Base-by-base conservation (phyloP, 371 early-diverging fungal genomes). In the Syncephalastrum contaminatum region DNA sequence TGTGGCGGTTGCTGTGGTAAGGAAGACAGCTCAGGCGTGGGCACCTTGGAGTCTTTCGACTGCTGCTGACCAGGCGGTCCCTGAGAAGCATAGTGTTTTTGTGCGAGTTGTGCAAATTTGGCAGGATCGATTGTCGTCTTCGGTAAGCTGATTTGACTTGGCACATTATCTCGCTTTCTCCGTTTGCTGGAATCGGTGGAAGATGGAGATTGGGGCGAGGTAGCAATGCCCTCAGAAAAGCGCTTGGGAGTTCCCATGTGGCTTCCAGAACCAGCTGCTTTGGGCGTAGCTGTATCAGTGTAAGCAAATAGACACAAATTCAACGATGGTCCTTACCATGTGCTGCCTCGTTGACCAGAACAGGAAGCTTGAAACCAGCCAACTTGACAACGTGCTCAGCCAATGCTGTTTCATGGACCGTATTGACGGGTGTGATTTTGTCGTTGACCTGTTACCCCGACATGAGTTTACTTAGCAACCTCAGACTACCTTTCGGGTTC, bases 291-390 rank as follows among this genome's bases (percentile, higher is more conserved):
- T 46, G 19, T 10, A 30, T 12, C 36, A 30, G 10, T 6, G 12
- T 30, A 12, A 30, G 36, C 36, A 2, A 10, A 30, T 30, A 30
- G 12, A 30, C 10, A 2, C 36, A 30, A 1, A 10, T 30, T 5
- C 36, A 30, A 12, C 0, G 7, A 12, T 8, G 5, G 10, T 30
- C 10, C 36, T 8, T 30, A 30, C 36, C 50, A 18, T 49, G 46
- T 24, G 61, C 22, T 43, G 53, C 25, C 18, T 50, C 54, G 4
- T 43, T 47, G 43, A 47, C 19, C 14, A 44, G 47, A 7, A 44
- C 59, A n/a, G 84, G 83, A 3, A 84, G 62, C 36, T 78, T 80
- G 51, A 84, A 73, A 18, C 85, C 85, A 16, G 85, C 85, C 1
- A 84, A 60, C 25, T 80, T 75, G 27, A 84, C 79, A 41, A 71